Base-by-base conservation (phyloP, 371 early-diverging fungal genomes). In the Mortierella sp. region DNA sequence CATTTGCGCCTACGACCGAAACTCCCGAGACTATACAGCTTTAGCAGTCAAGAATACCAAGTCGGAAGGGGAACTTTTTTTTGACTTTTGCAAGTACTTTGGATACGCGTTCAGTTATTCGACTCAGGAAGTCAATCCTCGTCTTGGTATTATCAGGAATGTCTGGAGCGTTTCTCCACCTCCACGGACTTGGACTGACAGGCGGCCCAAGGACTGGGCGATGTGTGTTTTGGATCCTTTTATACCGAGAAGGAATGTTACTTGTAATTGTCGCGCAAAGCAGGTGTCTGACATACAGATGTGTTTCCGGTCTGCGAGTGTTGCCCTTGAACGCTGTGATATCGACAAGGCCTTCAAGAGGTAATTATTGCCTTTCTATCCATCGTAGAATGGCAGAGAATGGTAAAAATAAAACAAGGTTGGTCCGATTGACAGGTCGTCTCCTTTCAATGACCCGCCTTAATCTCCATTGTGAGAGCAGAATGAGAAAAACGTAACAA, bases 21-120 rank as follows among this genome's bases (percentile, higher is more conserved):
- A 54, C 3, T 55, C 68, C 6, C 79, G 91, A 50, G 83, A 87
- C 26, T 90, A 83, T 6, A 91, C 88, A 78, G 90, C 91, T 0
- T 28, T 74, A 1, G 34, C 42, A 8, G 93, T 94, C 85, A 81
- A 31, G 34, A 88, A 89, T 63, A 84, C 91, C 1, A 38, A 68
- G 19, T 21, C 21, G 8, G 77, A 94, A 9, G 93, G 90, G 1
- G 75, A 73, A 9, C 88, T 96, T 6, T 75, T 96, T 21, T 85
- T 88, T 57, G 89, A 87, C 5, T 94, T 96, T 72, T 95, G 94
- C 84, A 88, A 87, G 31, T 88, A 72, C 28, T 90, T 88, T 88
- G 92, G 90, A 50, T 84, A 80, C 70, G 90, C 89, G 42, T 92
- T 93, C 72, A 81, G 89, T 76, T 91, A 91, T 76, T 75, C 79